Percentiles rank a stretch among this genome's conserved stretches.
phyloP scores from a whole-genome alignment of 352 stramenopile species.

The Globisporangium mamillatum region DNA sequence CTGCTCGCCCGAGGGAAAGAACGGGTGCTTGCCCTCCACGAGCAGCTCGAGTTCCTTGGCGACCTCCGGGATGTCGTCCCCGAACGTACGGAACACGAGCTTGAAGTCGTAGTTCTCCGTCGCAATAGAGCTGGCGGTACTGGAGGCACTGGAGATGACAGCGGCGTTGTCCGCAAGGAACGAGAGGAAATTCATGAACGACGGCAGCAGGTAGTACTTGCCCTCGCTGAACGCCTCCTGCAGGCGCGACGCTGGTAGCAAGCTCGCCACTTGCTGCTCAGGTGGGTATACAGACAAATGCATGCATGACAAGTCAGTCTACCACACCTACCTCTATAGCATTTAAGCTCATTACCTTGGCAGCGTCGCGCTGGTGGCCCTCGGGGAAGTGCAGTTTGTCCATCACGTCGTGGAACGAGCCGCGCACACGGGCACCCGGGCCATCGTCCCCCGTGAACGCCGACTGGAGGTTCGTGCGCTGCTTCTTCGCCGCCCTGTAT shows the following conservation, averaged over 20 bases:
- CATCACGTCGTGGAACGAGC: slow-evolving; percentile 73
- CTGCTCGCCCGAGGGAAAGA: slow-evolving; percentile 20
- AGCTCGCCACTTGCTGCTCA: slow-evolving; percentile 26
- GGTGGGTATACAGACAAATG: neutral
- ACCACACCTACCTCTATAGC: neutral
- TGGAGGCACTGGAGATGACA: neutral
- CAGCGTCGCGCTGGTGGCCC: slow-evolving; percentile 41
- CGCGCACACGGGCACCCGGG: slow-evolving; percentile 37
- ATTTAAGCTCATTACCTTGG: slow-evolving; percentile 23
- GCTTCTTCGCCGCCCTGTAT: slow-evolving; percentile 59
- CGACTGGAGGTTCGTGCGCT: slow-evolving; percentile 72
- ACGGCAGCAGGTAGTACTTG: slow-evolving; percentile 81
- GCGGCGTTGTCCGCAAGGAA: slow-evolving; percentile 28
- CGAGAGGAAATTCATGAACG: slow-evolving; percentile 68
- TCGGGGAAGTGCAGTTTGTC: slow-evolving; percentile 66
- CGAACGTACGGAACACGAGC: slow-evolving; percentile 81
- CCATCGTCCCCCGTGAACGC: slow-evolving; percentile 58
- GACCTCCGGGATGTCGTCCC: slow-evolving; percentile 74
- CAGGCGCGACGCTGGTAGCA: slow-evolving; percentile 45
- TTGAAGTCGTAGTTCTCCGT: slow-evolving; percentile 38
- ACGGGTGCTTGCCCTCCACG: slow-evolving; percentile 59
- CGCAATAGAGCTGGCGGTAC: neutral
- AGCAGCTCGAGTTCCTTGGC: slow-evolving; percentile 72
- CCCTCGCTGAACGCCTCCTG: slow-evolving; percentile 71
- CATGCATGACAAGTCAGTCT: neutral